These are phyloP conservation scores for Cordyceps fumosorosea DNA, from an alignment of 2,329 filamentous ascomycete species.

Conservation along the genomic window DNA sequence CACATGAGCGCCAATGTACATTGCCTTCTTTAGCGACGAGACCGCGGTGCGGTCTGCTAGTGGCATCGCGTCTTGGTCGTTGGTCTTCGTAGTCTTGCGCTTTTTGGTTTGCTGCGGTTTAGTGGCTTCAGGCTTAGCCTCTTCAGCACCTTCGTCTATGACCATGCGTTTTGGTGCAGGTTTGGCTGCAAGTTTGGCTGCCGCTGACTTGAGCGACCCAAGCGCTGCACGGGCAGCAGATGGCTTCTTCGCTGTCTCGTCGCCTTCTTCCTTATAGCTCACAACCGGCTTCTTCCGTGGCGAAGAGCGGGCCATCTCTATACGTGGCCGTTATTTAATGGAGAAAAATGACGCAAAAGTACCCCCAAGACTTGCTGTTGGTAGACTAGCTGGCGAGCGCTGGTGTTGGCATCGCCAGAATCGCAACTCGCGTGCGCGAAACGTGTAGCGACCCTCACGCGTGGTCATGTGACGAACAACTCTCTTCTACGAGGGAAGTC, in stretches of 20 bases:
- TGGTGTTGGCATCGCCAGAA: background rate
- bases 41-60: conserved; percentile 62
- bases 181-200: conserved; percentile 15
- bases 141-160: conserved; percentile 17
- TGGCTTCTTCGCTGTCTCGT: conserved; percentile 12
- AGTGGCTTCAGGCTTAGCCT: conserved; percentile 19
- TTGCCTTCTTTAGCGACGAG: conserved; percentile 55
- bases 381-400: background rate
- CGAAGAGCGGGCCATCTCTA: conserved; percentile 29
- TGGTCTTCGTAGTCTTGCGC: conserved; percentile 32
- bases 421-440: background rate
- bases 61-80: conserved; percentile 46
- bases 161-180: conserved; percentile 21
- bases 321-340: background rate
- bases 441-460: background rate
- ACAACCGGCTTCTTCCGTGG: conserved; percentile 25
- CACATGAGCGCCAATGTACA: conserved; percentile 90
- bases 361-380: background rate
- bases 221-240: conserved; percentile 15
- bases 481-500: background rate
- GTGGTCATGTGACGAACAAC: conserved; percentile 1
- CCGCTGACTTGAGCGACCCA: conserved; percentile 17
- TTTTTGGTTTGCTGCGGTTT: conserved; percentile 31
- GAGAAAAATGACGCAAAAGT: background rate
- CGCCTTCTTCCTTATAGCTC: conserved; percentile 27